Base-by-base conservation (phyloP, 495 filamentous ascomycete genomes). In the Xylaria flabelliformis region DNA sequence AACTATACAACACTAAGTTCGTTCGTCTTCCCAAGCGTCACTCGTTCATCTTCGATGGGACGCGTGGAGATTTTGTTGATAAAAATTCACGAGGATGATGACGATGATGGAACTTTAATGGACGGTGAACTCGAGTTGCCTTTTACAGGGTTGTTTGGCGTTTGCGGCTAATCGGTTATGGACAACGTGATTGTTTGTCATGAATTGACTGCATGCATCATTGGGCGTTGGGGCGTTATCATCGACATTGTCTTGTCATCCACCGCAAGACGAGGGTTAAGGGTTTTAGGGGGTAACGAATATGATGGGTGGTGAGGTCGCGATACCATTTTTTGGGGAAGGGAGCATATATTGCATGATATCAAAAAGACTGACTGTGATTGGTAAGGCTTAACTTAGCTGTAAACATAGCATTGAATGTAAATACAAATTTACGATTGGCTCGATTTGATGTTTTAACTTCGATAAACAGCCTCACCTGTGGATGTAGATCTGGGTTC, bases 191-290 rank as follows among this genome's bases (percentile, higher is more conserved):
- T 29, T 44, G 44, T 39, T 36, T 19, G 34, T n/a, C 56, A 51
- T 36, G 21, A 48, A 69, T 29, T 48, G 41, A 69, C 42, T 48
- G 55, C 41, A 46, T 59, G n/a, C 46, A 59, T 59, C 51, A 19
- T 70, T 21, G 6, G 68, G 56, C 42, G 68, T 70, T 63, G 12
- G 58, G 58, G 29, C 58, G 32, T 29, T 48, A 62, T 69, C 39
- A 69, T 69, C 36, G 53, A 46, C 10, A 1, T n/a, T 68, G 13
- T 44, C n/a, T 41, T 24, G 36, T 48, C 24, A 55, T 50, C 8
- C n/a, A 24, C 55, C 4, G 10, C 29, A 53, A 41, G 64, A 67
- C 17, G 26, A 10, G 19, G 19, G 8, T 17, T 17, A 17, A 21
- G 32, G 10, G 29, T 32, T 29, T 44, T 56, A 29, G 21, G 61